Conservation (phyloP, 345 rosid genomes). For the Barbarea vulgaris region DNA sequence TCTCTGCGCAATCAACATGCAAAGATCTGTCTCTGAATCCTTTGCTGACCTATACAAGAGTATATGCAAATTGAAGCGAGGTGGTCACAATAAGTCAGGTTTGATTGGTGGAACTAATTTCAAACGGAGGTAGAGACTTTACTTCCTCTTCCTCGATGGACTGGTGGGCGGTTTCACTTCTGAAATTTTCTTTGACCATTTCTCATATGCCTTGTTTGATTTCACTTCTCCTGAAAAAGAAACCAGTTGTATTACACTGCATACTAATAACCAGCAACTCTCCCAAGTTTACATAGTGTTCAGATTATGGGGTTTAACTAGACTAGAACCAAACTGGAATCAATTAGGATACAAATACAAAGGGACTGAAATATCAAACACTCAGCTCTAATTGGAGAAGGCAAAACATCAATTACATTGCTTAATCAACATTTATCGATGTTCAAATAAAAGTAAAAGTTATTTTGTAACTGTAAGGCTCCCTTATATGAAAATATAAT, state of each 20-base stretch:
- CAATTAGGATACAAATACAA: not conserved
- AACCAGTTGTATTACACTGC: not conserved
- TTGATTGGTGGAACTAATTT: not conserved
- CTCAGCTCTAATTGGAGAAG: not conserved
- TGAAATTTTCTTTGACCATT: constrained; percentile 73
- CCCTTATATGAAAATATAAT: not conserved
- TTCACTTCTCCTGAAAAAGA: constrained; percentile 59
- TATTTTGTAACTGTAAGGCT: not conserved
- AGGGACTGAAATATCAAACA: not conserved
- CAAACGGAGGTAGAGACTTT: constrained; percentile 28
- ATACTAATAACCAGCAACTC: not conserved
- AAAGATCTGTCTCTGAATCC: constrained; percentile 57
- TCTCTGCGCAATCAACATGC: constrained; percentile 62
- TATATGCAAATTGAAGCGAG: not conserved
- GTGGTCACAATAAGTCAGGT: constrained; percentile 13
- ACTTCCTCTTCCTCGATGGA: constrained; percentile 66
- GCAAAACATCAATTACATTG: not conserved
- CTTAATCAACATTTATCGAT: not conserved
- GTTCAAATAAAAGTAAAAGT: not conserved
- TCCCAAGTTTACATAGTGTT: not conserved
- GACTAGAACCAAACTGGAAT: not conserved
- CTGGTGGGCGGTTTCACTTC: constrained; percentile 61
- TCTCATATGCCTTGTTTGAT: constrained; percentile 70
- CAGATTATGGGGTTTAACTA: not conserved
- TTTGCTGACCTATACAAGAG: constrained; percentile 54